These are phyloP conservation scores for Medicago lupulina DNA, from an alignment of 306 rosid genomes.

Conservation along the genomic window DNA sequence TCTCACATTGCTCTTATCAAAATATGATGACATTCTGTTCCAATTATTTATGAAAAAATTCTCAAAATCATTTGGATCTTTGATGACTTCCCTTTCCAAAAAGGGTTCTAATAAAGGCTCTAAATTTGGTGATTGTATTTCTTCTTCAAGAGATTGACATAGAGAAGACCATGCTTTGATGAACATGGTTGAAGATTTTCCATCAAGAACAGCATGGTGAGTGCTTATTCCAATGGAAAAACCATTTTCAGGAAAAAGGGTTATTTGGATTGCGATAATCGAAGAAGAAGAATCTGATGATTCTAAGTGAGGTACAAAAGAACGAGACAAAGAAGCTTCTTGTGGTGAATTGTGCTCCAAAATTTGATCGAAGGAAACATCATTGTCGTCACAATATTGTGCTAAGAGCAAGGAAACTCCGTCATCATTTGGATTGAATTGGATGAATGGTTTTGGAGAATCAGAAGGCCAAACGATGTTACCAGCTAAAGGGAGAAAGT, in stretches of 20 bases:
- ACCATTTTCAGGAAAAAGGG: constrained; percentile 51
- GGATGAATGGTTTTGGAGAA: constrained; percentile 48
- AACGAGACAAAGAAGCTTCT: constrained; percentile 38
- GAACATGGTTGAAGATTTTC: constrained; percentile 52
- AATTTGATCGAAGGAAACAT: not conserved
- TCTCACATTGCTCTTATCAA: not conserved
- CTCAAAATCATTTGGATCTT: constrained; percentile 41
- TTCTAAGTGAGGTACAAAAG: constrained; percentile 53
- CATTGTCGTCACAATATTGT: not conserved
- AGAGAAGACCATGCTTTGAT: constrained; percentile 61
- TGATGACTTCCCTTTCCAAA: constrained; percentile 45
- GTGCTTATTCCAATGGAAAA: constrained; percentile 53
- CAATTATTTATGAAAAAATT: not conserved
- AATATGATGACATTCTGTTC: not conserved
- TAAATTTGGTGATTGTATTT: not conserved
- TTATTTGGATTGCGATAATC: constrained; percentile 51
- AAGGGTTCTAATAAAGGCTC: constrained; percentile 41
- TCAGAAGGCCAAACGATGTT: constrained; percentile 50
- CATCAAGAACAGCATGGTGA: constrained; percentile 64
- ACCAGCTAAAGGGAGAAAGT: constrained; percentile 56
- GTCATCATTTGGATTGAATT: constrained; percentile 40
- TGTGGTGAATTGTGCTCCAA: constrained; percentile 29
- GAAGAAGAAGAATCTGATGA: constrained; percentile 38
- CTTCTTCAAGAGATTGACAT: constrained; percentile 17
- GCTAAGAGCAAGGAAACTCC: constrained; percentile 47